phyloP scores from a whole-genome alignment of 139 green algal species.

The Chlamydomonas incerta region DNA sequence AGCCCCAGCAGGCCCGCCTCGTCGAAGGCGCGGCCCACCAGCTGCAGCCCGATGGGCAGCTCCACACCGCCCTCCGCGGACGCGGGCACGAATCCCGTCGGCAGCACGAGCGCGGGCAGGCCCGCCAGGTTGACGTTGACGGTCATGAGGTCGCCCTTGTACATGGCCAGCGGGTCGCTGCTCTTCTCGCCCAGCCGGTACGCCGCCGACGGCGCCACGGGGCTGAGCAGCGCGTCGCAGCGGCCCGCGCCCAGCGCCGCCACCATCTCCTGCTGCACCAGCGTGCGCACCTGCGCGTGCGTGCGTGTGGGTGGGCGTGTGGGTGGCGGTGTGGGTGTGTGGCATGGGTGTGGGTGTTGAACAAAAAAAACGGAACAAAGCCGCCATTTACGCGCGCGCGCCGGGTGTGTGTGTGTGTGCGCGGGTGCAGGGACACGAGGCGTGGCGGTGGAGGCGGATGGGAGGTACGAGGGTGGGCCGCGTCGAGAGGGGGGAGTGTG shows the following conservation, averaged over 20 bases:
- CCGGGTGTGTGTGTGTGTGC: no score
- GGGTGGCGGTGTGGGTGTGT: not conserved
- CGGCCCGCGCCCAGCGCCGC: conserved; percentile 51
- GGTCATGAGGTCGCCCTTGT: conserved; percentile 96
- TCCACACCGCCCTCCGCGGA: not conserved
- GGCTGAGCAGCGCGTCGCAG: conserved; percentile 86
- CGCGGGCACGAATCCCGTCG: conserved; percentile 67
- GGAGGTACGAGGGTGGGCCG: no score
- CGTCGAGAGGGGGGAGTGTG: no score
- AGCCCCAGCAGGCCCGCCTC: conserved; percentile 77
- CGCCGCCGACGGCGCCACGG: conserved; percentile 85
- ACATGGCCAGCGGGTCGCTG: conserved; percentile 92
- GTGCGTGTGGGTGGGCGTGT: not conserved
- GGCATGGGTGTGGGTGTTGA: not conserved
- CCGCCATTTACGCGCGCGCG: no score
- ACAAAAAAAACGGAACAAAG: no score
- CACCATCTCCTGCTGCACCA: conserved; percentile 82
- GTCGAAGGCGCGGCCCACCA: conserved; percentile 81
- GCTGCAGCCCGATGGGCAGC: conserved; percentile 87
- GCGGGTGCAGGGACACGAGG: no score
- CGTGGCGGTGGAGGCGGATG: not conserved
- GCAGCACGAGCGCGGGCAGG: conserved; percentile 87
- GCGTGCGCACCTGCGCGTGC: conserved; percentile 82
- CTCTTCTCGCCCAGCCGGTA: conserved; percentile 90
- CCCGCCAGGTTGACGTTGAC: conserved; percentile 95